Base-by-base conservation (phyloP, 257 asterid species). In the Scutellaria galericulata region DNA sequence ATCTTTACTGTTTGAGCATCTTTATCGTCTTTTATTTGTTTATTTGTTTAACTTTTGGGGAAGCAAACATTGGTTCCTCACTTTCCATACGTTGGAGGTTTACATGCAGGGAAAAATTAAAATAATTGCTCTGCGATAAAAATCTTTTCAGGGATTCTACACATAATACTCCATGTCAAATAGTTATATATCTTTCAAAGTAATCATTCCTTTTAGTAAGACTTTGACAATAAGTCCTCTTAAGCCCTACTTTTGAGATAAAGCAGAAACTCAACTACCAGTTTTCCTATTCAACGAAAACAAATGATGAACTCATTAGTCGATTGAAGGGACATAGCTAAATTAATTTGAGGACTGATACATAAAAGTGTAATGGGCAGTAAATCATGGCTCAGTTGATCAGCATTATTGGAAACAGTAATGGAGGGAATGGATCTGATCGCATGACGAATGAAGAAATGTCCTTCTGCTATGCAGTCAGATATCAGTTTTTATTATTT, bases 241-340 rank as follows among this genome's bases (percentile, higher is more conserved):
- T 48, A 71, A 54, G 14, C 66, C 50, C 62, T 31, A 37, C 66
- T 64, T 52, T 12, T 56, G 7, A 14, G 53, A 69, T 55, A 56
- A 68, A 37, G 57, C 66, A 72, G 66, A 74, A 78, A 20, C 15
- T 20, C 62, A 58, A 24, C 14, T 39, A 27, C 9, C 59, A 13
- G 13, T 68, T 18, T 18, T 64, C 45, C 61, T 58, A 24, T 51
- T 47, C 64, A 50, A 44, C 37, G 40, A 53, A 39, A 44, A 45
- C 42, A 54, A 64, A 61, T 40, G 66, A 44, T 18, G 57, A 77
- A 80, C 52, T 31, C 64, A 54, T 51, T 63, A 39, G 70, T 44
- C 15, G 27, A 45, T 20, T 50, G 22, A 60, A 31, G 68, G 68
- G 69, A 47, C 55, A 46, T 61, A 27, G 35, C 27, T 58, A 5